Base-by-base conservation (phyloP, 345 rosid species). In the Gossypium arboreum region DNA sequence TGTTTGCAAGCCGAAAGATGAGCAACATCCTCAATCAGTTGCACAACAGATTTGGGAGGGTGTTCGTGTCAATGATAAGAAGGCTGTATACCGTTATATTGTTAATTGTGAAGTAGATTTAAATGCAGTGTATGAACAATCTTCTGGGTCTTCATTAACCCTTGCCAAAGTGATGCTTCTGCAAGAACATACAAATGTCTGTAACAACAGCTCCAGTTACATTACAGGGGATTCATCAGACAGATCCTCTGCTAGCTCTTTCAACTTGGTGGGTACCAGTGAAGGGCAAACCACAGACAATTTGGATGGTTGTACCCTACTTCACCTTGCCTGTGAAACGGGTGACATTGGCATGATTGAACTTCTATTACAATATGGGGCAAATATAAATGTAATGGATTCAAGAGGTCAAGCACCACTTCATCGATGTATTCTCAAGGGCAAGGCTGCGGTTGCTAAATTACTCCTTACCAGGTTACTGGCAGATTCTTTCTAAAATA, bases 281-380 rank as follows among this genome's bases (percentile, higher is more conserved):
- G 92, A 87, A 79, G 83, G 83, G 77, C 88, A 75, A 65, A 61
- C 61, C 73, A 10, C 76, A 39, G 97, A 89, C 5, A 88, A 83
- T 72, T 74, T 84, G n/a, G 87, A 87, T 75, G 98, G 99, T 29
- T 86, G 95, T 78, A 78, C 97, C 52, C 84, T 93, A 71, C 94
- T 96, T 77, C 97, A 96, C 82, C 97, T 95, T 60, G 98, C 99
- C 65, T 96, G 97, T 87, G 97, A 94, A 85, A 86, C 89, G 66
- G 91, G 91, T 12, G 99, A 96, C 77, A 84, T 96, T 52, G 98
- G 99, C 75, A 93, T 96, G 99, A 81, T 94, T 12, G 99, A 96
- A 84, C 97, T 93, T 80, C 91, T 96, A 34, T 83, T 96, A 47
- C 99, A 96, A 75, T 96, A 93, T 63, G 97, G 98, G 75, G 95